A percentile compares a stretch with the other conserved stretches of the same genome.
phyloP scores from a whole-genome alignment of 2,329 filamentous ascomycete genomes.

The Aspergillus pseudoterreus region DNA sequence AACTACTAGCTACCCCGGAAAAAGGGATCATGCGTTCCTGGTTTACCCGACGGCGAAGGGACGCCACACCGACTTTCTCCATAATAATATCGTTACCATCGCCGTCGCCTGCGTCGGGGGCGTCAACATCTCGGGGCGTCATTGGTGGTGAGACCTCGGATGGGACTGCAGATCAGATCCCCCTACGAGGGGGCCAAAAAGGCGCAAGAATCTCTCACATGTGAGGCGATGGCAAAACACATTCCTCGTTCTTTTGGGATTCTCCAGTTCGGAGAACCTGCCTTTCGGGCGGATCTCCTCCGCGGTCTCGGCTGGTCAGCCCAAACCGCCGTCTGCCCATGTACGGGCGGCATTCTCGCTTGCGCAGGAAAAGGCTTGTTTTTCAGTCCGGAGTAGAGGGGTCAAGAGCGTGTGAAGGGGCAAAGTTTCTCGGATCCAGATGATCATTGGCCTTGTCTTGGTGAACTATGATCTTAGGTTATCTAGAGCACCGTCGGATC shows the following conservation, averaged over 20 bases:
- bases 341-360: neutral
- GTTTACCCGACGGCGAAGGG: neutral
- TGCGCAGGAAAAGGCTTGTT: neutral
- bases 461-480: neutral
- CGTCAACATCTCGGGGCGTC: neutral
- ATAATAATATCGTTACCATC: neutral
- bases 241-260: neutral
- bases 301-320: neutral
- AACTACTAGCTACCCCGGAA: neutral
- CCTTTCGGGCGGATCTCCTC: conserved; percentile 5
- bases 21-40: neutral
- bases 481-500: neutral
- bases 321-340: neutral
- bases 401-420: neutral
- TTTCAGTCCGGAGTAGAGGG: neutral
- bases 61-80: neutral
- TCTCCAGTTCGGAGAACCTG: conserved; percentile 8
- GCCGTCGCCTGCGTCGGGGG: neutral
- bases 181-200: neutral
- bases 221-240: neutral
- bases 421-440: neutral
- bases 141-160: neutral
- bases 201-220: neutral
- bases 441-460: neutral
- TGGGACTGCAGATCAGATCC: neutral